Base-by-base conservation (phyloP, 2,329 filamentous ascomycete genomes). In the Graphilbum sp. region DNA sequence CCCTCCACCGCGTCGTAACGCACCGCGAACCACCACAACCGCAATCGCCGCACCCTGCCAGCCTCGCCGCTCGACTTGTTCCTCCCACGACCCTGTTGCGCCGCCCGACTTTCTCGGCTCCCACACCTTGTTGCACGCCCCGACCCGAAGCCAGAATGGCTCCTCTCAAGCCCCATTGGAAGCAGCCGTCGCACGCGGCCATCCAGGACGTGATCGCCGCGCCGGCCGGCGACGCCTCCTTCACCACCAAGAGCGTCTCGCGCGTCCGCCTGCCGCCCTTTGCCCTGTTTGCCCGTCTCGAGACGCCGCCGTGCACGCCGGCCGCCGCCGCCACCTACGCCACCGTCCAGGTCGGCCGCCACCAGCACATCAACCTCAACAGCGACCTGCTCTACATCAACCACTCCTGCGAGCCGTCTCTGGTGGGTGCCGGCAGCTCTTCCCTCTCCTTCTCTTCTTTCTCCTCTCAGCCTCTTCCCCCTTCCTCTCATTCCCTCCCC, bases 331-430 rank as follows among this genome's bases (percentile, higher is more conserved):
- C 72, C 3, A 76, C 70, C 11, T 79, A 79, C 48, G 70, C 73
- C 23, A 77, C 74, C 2, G 72, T 79, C 20, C 75, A 79, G 56
- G 67, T 66, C 43, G 69, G 63, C 42, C 57, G 57, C 38, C 53
- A 69, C 46, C 58, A 57, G 40, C 75, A 79, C 52, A 55, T 79
- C 47, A 66, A 71, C 48, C 59, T 79, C 32, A 79, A 79, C 58
- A 75, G 69, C 48, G 74, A 79, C 49, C 52, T 79, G 50, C 53
- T 79, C 34, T 79, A 77, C 55, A 72, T 77, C 46, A 79, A 79
- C 54, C 75, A 79, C 56, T 75, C 69, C 5, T 79, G 75, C 55
- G 71, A 75, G 48, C 75, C 75, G 19, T 72, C 69, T 51, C 61
- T 79, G 42, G 72, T 76, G 44, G 61, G 69, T 67, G n/a, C n/a